Conservation (phyloP, 495 filamentous ascomycete genomes). For the Penicillium cataractarum region DNA sequence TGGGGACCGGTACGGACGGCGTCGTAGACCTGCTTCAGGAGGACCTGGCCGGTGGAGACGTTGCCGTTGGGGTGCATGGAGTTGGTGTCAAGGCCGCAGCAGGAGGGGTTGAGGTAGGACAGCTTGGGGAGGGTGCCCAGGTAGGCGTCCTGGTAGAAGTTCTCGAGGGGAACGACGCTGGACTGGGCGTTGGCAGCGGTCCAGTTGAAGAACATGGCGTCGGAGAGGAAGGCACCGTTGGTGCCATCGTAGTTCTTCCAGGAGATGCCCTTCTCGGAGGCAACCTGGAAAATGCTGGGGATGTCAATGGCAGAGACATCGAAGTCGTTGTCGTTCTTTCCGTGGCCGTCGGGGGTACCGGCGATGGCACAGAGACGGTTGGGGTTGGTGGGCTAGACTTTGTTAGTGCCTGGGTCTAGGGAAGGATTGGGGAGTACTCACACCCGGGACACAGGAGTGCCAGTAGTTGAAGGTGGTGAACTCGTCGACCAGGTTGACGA, state of each 20-base stretch:
- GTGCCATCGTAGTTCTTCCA: conserved; percentile 57
- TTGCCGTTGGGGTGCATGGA: conserved; percentile 55
- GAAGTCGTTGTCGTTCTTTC: conserved; percentile 51
- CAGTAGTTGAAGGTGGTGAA: conserved; percentile 58
- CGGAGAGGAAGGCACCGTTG: conserved; percentile 39
- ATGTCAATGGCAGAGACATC: conserved; percentile 37
- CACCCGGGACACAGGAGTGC: conserved; percentile 54
- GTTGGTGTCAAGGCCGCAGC: conserved; percentile 52
- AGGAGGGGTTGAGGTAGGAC: conserved; percentile 58
- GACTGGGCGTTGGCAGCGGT: conserved; percentile 39
- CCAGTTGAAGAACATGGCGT: conserved; percentile 50
- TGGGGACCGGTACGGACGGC: conserved; percentile 51
- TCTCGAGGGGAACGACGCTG: conserved; percentile 41
- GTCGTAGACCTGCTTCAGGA: conserved; percentile 58
- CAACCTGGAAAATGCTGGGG: conserved; percentile 50
- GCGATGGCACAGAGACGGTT: conserved; percentile 52
- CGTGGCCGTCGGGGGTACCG: conserved; percentile 53
- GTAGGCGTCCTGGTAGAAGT: conserved; percentile 49
- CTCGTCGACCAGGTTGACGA: conserved; percentile 51
- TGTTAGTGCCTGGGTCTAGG: conserved; percentile 19
- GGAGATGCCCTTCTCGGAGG: conserved; percentile 44
- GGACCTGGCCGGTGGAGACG: conserved; percentile 51
- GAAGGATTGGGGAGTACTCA: conserved; percentile 51
- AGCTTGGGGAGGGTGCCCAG: conserved; percentile 49
- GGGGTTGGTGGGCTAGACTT: conserved; percentile 48